A percentile compares a stretch with the other conserved stretches of the same genome.
phyloP scores from a whole-genome alignment of 73 alveolate genomes.

The Symbiodinium pilosum region DNA sequence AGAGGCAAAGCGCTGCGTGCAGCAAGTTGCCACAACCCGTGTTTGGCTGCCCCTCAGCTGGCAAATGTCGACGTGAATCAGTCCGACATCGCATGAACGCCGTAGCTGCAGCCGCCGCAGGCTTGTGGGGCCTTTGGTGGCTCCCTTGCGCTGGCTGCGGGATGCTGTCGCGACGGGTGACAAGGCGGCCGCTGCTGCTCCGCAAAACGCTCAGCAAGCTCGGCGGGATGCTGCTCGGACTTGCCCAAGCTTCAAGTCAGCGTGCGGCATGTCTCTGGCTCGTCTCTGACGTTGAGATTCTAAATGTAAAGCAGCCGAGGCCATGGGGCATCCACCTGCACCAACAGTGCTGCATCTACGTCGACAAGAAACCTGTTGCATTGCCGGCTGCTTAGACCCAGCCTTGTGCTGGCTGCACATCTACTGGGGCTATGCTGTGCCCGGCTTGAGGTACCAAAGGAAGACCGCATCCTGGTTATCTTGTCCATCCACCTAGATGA shows the following conservation, averaged over 20 bases:
- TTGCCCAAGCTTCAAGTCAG: no score
- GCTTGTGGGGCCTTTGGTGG: slow-evolving; percentile 79
- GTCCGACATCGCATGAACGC: not conserved
- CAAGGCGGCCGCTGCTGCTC: slow-evolving; percentile 69
- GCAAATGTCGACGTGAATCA: no score
- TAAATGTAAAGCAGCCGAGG: not conserved
- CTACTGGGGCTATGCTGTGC: no score
- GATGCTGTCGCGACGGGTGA: slow-evolving; percentile 48
- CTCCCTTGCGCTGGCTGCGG: slow-evolving; percentile 61
- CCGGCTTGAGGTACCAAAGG: slow-evolving; percentile 82
- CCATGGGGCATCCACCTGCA: slow-evolving; percentile 53
- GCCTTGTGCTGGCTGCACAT: no score
- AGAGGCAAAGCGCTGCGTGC: slow-evolving; percentile 77
- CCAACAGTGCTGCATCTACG: slow-evolving; percentile 38
- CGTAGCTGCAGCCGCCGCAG: not conserved
- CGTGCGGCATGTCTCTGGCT: not conserved
- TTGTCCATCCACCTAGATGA: slow-evolving; percentile 62
- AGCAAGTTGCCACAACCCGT: slow-evolving; percentile 38
- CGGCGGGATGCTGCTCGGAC: not conserved
- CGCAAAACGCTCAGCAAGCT: slow-evolving; percentile 53
- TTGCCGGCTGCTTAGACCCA: not conserved
- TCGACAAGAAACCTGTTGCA: slow-evolving; percentile 28
- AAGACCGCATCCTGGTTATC: slow-evolving; percentile 56
- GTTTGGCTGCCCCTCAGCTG: slow-evolving; percentile 42
- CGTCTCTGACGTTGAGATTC: not conserved